Conservation (phyloP, 148 eudicot genomes). For the Camellia japonica region DNA sequence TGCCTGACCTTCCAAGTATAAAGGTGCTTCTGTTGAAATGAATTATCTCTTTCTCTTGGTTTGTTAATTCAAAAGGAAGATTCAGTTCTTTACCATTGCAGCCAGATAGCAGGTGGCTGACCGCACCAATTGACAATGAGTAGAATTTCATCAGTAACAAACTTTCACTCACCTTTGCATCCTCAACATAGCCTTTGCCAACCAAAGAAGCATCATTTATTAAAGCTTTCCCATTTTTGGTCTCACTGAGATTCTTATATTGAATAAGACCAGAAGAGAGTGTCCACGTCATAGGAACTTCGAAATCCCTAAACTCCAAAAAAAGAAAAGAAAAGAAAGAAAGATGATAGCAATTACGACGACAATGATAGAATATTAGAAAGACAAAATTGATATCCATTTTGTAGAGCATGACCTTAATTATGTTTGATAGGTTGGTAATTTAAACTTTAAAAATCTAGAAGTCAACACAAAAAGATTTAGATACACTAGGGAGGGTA, state of each 20-base stretch:
- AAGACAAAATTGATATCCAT: no score
- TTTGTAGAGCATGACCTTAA: no score
- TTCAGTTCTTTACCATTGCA: conserved; percentile 27
- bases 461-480: not conserved
- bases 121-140: conserved; percentile 32
- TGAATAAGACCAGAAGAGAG: conserved; percentile 25
- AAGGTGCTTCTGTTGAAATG: conserved; percentile 35
- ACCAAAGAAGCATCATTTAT: not conserved
- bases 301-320: conserved; percentile 28
- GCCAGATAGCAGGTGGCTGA: conserved; percentile 10
- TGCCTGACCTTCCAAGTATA: conserved; percentile 55
- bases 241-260: not conserved
- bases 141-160: conserved; percentile 45
- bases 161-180: conserved; percentile 31
- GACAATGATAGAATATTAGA: no score
- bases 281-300: conserved; percentile 44
- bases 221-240: not conserved
- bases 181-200: conserved; percentile 18
- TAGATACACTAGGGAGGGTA: not conserved
- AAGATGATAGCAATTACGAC: no score
- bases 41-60: conserved; percentile 36
- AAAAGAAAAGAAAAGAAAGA: no score
- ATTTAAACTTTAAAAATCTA: no score
- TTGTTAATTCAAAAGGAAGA: conserved; percentile 24
- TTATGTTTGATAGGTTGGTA: no score